Conservation (phyloP, 345 rosid species). For the Odontarrhena argentea region DNA sequence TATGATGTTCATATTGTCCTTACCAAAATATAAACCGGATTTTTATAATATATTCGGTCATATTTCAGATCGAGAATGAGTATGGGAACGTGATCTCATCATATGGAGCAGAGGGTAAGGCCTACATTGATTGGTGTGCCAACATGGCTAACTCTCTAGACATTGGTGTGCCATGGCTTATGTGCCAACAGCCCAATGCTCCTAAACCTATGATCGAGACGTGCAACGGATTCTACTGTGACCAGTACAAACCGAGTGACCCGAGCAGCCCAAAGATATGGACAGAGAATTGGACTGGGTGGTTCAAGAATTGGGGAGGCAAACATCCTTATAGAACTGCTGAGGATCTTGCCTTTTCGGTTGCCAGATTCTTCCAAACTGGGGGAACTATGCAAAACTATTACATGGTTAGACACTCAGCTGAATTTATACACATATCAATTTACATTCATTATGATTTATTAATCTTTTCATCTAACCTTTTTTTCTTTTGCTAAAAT, state of each 20-base stretch:
- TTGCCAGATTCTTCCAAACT: conserved; percentile 57
- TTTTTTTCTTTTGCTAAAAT: background rate
- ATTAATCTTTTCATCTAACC: background rate
- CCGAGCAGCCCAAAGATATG: conserved; percentile 58
- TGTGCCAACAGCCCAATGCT: conserved; percentile 72
- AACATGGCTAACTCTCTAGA: conserved; percentile 61
- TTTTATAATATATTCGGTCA: background rate
- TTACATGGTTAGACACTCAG: conserved; percentile 54
- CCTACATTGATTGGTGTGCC: conserved; percentile 70
- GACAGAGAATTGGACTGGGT: conserved; percentile 79
- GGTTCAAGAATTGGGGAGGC: conserved; percentile 68
- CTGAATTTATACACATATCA: background rate
- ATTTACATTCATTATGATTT: background rate
- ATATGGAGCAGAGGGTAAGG: conserved; percentile 61
- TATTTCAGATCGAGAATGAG: conserved; percentile 73
- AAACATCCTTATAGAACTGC: conserved; percentile 58
- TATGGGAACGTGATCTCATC: conserved; percentile 60
- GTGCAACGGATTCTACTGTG: conserved; percentile 64
- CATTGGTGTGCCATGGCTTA: conserved; percentile 82
- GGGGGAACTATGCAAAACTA: conserved; percentile 70
- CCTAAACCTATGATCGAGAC: conserved; percentile 61
- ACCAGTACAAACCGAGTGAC: conserved; percentile 43
- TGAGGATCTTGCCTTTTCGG: conserved; percentile 61
- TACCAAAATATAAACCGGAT: background rate
- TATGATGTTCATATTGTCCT: background rate